phyloP scores from a whole-genome alignment of 1,139 yeast species.

The Taphrina deformans region DNA sequence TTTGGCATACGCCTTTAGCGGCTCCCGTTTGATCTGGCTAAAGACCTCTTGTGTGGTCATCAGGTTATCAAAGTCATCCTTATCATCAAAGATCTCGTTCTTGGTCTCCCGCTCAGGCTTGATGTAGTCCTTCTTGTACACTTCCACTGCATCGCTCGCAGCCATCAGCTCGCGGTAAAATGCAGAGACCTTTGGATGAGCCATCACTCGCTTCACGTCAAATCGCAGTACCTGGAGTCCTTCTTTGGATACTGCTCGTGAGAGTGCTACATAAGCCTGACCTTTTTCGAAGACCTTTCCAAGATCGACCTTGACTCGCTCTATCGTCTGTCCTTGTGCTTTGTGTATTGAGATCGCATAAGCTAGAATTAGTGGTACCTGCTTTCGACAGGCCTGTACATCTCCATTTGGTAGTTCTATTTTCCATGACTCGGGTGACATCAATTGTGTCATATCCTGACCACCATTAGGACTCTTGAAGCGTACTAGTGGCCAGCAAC shows the following conservation, averaged over 20 bases:
- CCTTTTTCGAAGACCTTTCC: conserved; percentile 75
- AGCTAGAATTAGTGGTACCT: conserved; percentile 81
- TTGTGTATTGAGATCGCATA: conserved; percentile 97
- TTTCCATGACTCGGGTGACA: conserved; percentile 72
- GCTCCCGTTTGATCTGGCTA: conserved; percentile 22
- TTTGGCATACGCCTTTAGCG: conserved; percentile 11
- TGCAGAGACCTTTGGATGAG: conserved; percentile 63
- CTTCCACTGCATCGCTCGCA: conserved; percentile 6
- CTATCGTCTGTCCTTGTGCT: conserved; percentile 92
- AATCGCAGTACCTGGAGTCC: conserved; percentile 74
- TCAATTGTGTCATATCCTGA: conserved; percentile 59
- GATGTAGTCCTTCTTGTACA: background rate
- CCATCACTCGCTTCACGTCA: conserved; percentile 60
- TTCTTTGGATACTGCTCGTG: conserved; percentile 79
- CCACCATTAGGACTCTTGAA: conserved; percentile 70
- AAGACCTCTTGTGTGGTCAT: conserved; percentile 30
- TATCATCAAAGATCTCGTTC: background rate
- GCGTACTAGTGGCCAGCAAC: conserved; percentile 67
- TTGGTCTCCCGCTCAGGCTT: background rate
- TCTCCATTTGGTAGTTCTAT: conserved; percentile 61
- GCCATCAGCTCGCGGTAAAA: conserved; percentile 53
- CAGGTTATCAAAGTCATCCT: background rate
- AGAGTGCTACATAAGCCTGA: conserved; percentile 90
- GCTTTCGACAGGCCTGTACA: conserved; percentile 59
- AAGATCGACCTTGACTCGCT: conserved; percentile 77